A percentile compares a stretch with the other conserved stretches of the same genome.
Evolutionary conservation across 1,284 basidiomycete genomes (phyloP).

Genomic region (Moniliophthora roreri): DNA sequence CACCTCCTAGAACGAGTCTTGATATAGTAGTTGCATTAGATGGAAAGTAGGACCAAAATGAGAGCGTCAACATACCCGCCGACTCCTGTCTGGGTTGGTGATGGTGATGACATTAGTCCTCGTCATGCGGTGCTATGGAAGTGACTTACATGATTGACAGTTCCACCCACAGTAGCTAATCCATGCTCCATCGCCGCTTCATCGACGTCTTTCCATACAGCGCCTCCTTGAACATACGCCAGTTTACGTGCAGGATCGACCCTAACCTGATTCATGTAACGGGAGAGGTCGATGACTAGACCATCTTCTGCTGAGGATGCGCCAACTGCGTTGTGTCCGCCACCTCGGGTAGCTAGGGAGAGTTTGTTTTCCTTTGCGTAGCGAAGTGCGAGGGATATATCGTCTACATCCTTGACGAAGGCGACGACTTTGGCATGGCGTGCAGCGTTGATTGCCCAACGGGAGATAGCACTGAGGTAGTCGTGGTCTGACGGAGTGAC

Average conservation of each 20-base stretch:
- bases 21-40: slow-evolving; percentile 3
- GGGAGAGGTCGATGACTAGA: slow-evolving; percentile 57
- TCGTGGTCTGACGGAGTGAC: no score
- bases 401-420: no score
- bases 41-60: neutral
- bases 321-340: slow-evolving; percentile 21
- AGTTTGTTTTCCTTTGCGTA: neutral
- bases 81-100: slow-evolving; percentile 45
- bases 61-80: slow-evolving; percentile 37
- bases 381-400: neutral
- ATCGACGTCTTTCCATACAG: slow-evolving; percentile 53
- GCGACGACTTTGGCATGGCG: no score
- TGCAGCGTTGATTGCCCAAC: no score
- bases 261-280: slow-evolving; percentile 39
- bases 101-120: neutral
- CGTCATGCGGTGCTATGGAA: neutral
- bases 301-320: slow-evolving; percentile 51
- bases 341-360: neutral
- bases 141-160: slow-evolving; percentile 51
- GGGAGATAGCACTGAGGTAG: no score
- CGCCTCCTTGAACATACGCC: slow-evolving; percentile 52
- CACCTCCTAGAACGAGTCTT: slow-evolving; percentile 57
- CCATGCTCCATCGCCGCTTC: slow-evolving; percentile 43
- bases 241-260: slow-evolving; percentile 44
- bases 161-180: slow-evolving; percentile 50